phyloP scores from a whole-genome alignment of 2,329 filamentous ascomycete genomes.

The Phaeosphaeria sp. region DNA sequence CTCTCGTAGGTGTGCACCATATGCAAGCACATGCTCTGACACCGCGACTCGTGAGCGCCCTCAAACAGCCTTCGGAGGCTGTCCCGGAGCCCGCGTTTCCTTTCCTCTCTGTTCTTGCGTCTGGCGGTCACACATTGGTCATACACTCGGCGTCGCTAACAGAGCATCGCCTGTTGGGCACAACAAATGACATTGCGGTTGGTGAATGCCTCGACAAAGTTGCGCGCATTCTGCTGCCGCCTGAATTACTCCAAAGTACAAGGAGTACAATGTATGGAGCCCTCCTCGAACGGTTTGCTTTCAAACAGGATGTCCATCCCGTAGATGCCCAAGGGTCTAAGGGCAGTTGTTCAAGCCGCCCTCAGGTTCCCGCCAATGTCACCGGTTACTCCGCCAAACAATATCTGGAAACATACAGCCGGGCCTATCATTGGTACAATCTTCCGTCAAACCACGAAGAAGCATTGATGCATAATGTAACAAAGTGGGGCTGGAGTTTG shows the following conservation, averaged over 20 bases:
- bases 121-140: slow-evolving; percentile 89
- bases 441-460: slow-evolving; percentile 68
- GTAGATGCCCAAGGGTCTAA: neutral
- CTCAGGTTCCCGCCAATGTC: neutral
- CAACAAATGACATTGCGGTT: slow-evolving; percentile 80
- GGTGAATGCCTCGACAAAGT: slow-evolving; percentile 91
- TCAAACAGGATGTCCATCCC: slow-evolving; percentile 41
- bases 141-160: slow-evolving; percentile 73
- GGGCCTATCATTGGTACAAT: slow-evolving; percentile 58
- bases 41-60: slow-evolving; percentile 73
- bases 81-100: slow-evolving; percentile 64
- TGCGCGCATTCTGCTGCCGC: slow-evolving; percentile 76
- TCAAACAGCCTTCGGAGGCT: slow-evolving; percentile 47
- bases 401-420: slow-evolving; percentile 22
- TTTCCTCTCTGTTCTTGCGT: slow-evolving; percentile 87
- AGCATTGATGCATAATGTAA: slow-evolving; percentile 55
- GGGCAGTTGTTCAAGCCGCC: neutral
- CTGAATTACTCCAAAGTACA: slow-evolving; percentile 59
- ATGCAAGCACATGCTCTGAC: slow-evolving; percentile 98
- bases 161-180: slow-evolving; percentile 75
- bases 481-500: slow-evolving; percentile 70
- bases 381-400: slow-evolving; percentile 23
- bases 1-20: slow-evolving; percentile 87
- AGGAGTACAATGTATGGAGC: slow-evolving; percentile 80
- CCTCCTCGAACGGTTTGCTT: slow-evolving; percentile 83